Evolutionary conservation across 352 stramenopile species (phyloP).

Genomic region (Phytophthora citricola): DNA sequence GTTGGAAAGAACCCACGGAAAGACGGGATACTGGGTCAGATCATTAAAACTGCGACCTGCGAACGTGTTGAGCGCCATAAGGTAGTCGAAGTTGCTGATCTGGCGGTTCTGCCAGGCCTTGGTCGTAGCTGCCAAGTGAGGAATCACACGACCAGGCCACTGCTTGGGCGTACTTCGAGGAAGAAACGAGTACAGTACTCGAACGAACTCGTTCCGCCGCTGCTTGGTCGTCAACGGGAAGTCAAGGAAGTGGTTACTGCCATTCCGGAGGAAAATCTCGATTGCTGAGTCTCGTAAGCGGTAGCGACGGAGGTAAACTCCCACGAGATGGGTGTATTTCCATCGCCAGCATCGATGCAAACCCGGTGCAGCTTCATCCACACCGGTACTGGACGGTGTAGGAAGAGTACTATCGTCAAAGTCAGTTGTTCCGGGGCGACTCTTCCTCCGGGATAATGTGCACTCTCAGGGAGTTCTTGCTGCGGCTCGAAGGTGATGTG

Average conservation of each 20-base stretch:
- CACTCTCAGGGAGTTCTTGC: slow-evolving; percentile 25
- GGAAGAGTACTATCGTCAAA: slow-evolving; percentile 31
- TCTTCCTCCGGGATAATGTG: slow-evolving; percentile 8
- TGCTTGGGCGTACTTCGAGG: slow-evolving; percentile 76
- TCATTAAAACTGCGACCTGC: slow-evolving; percentile 92
- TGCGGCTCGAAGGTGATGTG: slow-evolving; percentile 74
- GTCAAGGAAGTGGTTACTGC: slow-evolving; percentile 83
- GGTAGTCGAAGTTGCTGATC: slow-evolving; percentile 96
- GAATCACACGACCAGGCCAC: slow-evolving; percentile 66
- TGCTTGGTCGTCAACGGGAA: slow-evolving; percentile 73
- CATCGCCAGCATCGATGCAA: slow-evolving; percentile 80
- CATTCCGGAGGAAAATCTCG: slow-evolving; percentile 84
- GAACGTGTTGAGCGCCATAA: slow-evolving; percentile 95
- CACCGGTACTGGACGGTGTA: slow-evolving; percentile 6
- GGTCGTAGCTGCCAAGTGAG: slow-evolving; percentile 57
- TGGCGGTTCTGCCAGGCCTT: slow-evolving; percentile 85
- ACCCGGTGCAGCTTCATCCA: slow-evolving; percentile 70
- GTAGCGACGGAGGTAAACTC: slow-evolving; percentile 83
- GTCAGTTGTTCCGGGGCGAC: slow-evolving; percentile 18
- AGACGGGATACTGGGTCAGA: slow-evolving; percentile 97
- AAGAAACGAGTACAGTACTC: slow-evolving; percentile 81
- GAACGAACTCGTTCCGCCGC: slow-evolving; percentile 80
- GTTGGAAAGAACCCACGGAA: slow-evolving; percentile 90
- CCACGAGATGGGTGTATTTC: slow-evolving; percentile 81
- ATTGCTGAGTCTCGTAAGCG: slow-evolving; percentile 83